These are phyloP conservation scores for Avena eriantha DNA, from an alignment of 176 grass and related monocot genomes.

Conservation along the genomic window DNA sequence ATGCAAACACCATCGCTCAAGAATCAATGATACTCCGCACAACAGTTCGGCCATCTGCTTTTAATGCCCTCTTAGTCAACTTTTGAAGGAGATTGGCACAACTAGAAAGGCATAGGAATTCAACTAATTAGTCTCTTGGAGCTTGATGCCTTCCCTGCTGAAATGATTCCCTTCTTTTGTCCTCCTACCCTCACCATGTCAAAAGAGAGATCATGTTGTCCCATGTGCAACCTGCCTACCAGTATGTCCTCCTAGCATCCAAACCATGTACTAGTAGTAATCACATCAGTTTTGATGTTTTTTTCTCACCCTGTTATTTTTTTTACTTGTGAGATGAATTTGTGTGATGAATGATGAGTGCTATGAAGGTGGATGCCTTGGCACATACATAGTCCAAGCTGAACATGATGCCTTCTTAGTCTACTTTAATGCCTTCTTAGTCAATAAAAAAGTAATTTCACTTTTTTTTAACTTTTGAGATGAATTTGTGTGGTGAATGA, in stretches of 20 bases:
- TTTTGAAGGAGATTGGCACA: slow-evolving; percentile 21
- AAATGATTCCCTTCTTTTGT: slow-evolving; percentile 49
- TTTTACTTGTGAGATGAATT: not conserved
- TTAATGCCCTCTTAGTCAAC: slow-evolving; percentile 2
- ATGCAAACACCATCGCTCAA: slow-evolving; percentile 23
- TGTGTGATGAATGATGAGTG: not conserved
- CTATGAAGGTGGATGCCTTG: not conserved
- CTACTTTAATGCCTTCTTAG: not conserved
- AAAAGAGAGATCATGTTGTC: slow-evolving; percentile 39
- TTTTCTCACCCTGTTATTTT: not conserved
- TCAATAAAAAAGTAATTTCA: not conserved
- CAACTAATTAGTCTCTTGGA: not conserved
- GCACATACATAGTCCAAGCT: not conserved
- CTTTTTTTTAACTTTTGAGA: not conserved
- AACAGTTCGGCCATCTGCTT: slow-evolving; percentile 28
- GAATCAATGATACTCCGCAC: slow-evolving; percentile 42
- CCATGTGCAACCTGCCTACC: not conserved
- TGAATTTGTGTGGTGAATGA: not conserved
- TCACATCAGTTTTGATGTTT: not conserved
- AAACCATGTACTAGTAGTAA: not conserved
- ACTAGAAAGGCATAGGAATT: not conserved
- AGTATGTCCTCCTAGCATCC: not conserved
- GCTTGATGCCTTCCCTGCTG: slow-evolving; percentile 8
- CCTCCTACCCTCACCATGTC: slow-evolving; percentile 1
- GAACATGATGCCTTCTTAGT: slow-evolving; percentile 28